Conservation (phyloP, 345 rosid genomes). For the Euclidium syriacum region DNA sequence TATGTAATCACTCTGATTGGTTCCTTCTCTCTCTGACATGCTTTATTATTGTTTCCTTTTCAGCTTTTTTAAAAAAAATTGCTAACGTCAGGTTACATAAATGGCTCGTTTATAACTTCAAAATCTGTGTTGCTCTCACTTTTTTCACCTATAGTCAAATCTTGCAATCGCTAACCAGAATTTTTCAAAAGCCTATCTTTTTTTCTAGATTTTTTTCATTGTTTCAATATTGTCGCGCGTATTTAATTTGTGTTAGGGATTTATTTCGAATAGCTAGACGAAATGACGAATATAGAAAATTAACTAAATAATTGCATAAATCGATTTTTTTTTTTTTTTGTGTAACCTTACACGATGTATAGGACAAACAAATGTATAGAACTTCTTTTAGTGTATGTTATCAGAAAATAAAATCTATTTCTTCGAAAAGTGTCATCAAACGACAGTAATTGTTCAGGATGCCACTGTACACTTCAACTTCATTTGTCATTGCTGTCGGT, state of each 20-base stretch:
- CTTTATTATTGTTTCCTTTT: background rate
- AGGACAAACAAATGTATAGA: background rate
- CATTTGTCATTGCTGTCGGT: constrained; percentile 24
- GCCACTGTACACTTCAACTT: constrained; percentile 9
- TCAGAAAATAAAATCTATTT: background rate
- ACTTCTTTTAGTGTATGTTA: constrained; percentile 1
- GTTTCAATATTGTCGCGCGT: no score
- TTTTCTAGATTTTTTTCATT: no score
- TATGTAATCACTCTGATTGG: constrained; percentile 21
- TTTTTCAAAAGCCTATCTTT: background rate
- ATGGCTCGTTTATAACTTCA: constrained; percentile 3
- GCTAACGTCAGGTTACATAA: constrained; percentile 5
- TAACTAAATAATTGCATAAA: background rate
- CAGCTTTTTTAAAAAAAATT: background rate
- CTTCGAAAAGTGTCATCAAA: constrained; percentile 10
- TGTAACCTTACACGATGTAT: background rate
- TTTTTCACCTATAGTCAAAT: constrained; percentile 3
- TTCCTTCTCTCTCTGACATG: background rate
- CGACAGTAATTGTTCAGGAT: constrained; percentile 18
- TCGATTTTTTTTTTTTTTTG: background rate
- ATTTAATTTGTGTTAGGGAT: background rate
- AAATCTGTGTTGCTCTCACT: background rate
- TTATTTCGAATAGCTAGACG: no score
- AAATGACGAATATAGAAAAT: background rate
- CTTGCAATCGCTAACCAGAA: background rate